These are phyloP conservation scores for Xerocomus cyaneibrunnescens DNA, from an alignment of 1,284 basidiomycete species.

Conservation along the genomic window DNA sequence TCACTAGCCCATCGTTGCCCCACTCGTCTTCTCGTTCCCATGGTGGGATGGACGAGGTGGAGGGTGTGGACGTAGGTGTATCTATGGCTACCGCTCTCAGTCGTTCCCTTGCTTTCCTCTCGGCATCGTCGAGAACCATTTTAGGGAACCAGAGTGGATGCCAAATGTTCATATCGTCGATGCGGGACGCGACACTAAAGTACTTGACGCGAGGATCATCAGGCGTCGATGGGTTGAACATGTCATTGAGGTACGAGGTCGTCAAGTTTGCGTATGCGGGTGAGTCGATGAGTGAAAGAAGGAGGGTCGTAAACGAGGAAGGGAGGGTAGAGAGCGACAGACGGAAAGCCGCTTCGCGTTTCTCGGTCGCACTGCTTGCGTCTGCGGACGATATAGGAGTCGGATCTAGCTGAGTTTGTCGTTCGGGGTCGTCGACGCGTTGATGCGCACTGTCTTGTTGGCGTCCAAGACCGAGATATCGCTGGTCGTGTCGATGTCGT, in stretches of 20 bases:
- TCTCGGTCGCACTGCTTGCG: constrained; percentile 30
- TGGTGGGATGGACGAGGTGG: constrained; percentile 14
- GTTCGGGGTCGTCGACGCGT: constrained; percentile 3
- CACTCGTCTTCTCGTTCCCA: constrained; percentile 59
- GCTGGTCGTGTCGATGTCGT: constrained; percentile 41
- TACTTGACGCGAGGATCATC: constrained; percentile 87
- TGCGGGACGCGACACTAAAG: constrained; percentile 85
- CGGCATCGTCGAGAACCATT: constrained; percentile 83
- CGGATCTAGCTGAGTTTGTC: constrained; percentile 11
- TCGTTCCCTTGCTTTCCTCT: constrained; percentile 51
- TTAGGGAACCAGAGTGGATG: constrained; percentile 98
- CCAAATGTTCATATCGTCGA: constrained; percentile 73
- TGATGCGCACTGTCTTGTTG: constrained; percentile 38
- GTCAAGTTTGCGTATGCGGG: constrained; percentile 97
- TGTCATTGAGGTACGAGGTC: constrained; percentile 77
- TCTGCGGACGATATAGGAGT: constrained; percentile 9
- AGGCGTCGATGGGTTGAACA: constrained; percentile 93
- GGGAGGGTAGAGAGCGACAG: constrained; percentile 60
- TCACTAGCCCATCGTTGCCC: constrained; percentile 96
- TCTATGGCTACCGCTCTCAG: constrained; percentile 31
- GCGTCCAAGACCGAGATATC: constrained; percentile 85
- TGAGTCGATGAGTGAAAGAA: constrained; percentile 93
- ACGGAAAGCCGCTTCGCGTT: constrained; percentile 34
- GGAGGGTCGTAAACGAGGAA: constrained; percentile 80
- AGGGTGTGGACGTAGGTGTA: constrained; percentile 1